phyloP scores from a whole-genome alignment of 2,329 filamentous ascomycete genomes.

The Botrytis byssoidea region DNA sequence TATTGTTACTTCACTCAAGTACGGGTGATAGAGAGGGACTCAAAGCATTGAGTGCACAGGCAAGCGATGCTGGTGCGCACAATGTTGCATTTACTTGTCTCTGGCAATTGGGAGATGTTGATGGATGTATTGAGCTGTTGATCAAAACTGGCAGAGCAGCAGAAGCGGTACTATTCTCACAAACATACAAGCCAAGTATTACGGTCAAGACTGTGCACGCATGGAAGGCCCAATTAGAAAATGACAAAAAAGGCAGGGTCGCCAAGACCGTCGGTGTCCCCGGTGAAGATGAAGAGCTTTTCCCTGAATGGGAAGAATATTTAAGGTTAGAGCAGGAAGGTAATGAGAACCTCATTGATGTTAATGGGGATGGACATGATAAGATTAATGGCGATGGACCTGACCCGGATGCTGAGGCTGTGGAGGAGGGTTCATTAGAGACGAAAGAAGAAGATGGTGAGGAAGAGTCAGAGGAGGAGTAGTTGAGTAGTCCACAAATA shows the following conservation, averaged over 20 bases:
- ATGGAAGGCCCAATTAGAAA: constrained; percentile 85
- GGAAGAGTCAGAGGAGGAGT: constrained; percentile 6
- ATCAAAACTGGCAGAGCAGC: constrained; percentile 74
- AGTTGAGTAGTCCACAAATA: background rate
- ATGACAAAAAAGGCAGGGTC: constrained; percentile 80
- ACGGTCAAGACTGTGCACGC: constrained; percentile 64
- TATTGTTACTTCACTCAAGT: constrained; percentile 84
- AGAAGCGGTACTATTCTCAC: constrained; percentile 87
- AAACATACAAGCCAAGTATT: constrained; percentile 89
- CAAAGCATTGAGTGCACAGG: constrained; percentile 67
- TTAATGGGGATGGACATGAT: constrained; percentile 28
- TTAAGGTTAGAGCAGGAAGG: constrained; percentile 76
- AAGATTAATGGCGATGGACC: constrained; percentile 28
- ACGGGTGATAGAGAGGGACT: constrained; percentile 78
- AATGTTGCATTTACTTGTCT: constrained; percentile 91
- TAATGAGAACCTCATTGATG: constrained; percentile 33
- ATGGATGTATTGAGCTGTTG: constrained; percentile 77
- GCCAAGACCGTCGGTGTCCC: constrained; percentile 81
- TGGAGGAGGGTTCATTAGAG: constrained; percentile 24
- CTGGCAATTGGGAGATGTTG: constrained; percentile 82
- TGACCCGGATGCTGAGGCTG: constrained; percentile 30
- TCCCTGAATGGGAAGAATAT: constrained; percentile 96
- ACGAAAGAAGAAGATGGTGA: constrained; percentile 13
- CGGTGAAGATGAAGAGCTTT: constrained; percentile 80
- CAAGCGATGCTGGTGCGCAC: constrained; percentile 73